Evolutionary conservation across 371 early-diverging fungal species (phyloP).

Genomic region (Entomophthora muscae): DNA sequence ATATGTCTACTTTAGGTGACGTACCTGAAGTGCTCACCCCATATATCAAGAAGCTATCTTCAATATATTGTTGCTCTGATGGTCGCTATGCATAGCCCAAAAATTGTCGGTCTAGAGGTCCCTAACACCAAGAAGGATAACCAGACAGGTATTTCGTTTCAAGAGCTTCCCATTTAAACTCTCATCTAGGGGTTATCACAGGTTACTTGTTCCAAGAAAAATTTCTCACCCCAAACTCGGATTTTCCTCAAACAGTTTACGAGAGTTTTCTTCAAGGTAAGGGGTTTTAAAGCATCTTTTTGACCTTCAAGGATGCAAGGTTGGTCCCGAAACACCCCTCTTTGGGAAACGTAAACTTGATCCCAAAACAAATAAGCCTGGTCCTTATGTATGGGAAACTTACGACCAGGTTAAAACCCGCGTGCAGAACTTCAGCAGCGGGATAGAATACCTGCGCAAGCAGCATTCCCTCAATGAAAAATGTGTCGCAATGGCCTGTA

Average conservation of each 20-base stretch:
- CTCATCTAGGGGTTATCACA: neutral
- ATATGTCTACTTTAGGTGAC: too few species aligned
- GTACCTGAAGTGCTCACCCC: too few species aligned
- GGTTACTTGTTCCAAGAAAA: neutral
- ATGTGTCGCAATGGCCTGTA: constrained; percentile 14
- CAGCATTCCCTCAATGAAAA: constrained; percentile 16
- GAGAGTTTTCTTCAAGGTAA: neutral
- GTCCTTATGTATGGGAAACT: constrained; percentile 11
- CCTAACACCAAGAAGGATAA: constrained; percentile 1
- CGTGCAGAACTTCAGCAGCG: constrained; percentile 50
- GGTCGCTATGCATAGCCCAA: neutral
- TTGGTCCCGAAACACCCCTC: constrained; percentile 18
- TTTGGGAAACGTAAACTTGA: constrained; percentile 33
- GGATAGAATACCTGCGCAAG: constrained; percentile 24
- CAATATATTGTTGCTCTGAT: too few species aligned
- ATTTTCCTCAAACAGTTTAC: neutral
- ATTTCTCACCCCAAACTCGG: neutral
- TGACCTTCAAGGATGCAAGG: neutral
- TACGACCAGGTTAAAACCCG: constrained; percentile 18
- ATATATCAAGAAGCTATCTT: too few species aligned
- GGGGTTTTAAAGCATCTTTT: neutral
- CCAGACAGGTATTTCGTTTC: constrained; percentile 13
- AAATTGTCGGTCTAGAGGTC: neutral
- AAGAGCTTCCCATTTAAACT: too few species aligned
- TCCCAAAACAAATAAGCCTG: constrained; percentile 26